These are phyloP conservation scores for Daphne laureola DNA, from an alignment of 441 rosid genomes.

Conservation along the genomic window DNA sequence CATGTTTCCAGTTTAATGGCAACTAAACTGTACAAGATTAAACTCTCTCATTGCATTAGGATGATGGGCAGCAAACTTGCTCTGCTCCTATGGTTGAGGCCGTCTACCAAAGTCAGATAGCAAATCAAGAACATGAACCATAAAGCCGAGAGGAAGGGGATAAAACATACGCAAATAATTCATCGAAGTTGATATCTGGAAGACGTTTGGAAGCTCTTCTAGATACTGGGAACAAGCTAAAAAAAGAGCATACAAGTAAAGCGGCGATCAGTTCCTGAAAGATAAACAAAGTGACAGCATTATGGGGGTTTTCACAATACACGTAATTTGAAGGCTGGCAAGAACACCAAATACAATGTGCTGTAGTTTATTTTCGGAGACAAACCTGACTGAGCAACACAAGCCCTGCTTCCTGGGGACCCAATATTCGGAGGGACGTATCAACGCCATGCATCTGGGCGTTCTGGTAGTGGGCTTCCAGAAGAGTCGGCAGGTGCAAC, in stretches of 20 bases:
- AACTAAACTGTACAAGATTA: too few species aligned
- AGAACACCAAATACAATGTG: not conserved
- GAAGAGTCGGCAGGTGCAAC: constrained; percentile 48
- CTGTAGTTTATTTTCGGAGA: not conserved
- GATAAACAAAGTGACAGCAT: not conserved
- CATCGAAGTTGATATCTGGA: constrained; percentile 75
- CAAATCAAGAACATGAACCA: too few species aligned
- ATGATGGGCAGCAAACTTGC: too few species aligned
- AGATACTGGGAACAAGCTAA: constrained; percentile 71
- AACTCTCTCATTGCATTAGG: too few species aligned
- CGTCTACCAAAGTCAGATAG: too few species aligned
- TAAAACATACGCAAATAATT: constrained; percentile 66
- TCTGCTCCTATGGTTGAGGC: too few species aligned
- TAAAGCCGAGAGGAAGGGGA: constrained; percentile 16
- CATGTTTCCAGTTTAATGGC: too few species aligned
- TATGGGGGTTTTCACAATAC: not conserved
- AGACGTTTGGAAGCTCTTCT: constrained; percentile 54
- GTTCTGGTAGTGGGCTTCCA: constrained; percentile 54
- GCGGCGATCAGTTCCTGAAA: constrained; percentile 83
- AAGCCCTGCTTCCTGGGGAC: constrained; percentile 57
- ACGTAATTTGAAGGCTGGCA: not conserved
- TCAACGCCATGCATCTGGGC: constrained; percentile 30
- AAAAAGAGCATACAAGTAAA: constrained; percentile 81
- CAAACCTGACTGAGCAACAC: constrained; percentile 80
- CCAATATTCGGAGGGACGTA: constrained; percentile 56